These are phyloP conservation scores for Candida vartiovaarae DNA, from an alignment of 805 yeast species.

Conservation along the genomic window DNA sequence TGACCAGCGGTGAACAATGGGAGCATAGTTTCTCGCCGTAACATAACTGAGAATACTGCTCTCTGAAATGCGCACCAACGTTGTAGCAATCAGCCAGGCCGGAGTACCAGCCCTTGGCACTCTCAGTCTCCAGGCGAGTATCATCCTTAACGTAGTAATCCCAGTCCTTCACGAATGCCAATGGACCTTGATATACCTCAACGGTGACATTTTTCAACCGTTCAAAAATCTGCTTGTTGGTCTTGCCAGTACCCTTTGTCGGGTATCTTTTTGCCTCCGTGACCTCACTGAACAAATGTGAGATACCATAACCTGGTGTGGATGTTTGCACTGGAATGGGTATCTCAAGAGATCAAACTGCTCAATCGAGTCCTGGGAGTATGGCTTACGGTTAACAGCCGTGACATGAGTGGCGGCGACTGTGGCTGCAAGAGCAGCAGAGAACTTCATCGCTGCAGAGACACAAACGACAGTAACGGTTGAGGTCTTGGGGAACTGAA, in stretches of 20 bases:
- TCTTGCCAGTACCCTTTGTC: constrained; percentile 32
- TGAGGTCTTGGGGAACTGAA: too few species aligned
- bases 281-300: constrained; percentile 59
- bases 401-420: too few species aligned
- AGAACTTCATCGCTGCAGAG: too few species aligned
- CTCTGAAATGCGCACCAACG: constrained; percentile 39
- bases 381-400: too few species aligned
- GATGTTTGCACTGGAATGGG: constrained; percentile 33
- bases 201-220: constrained; percentile 30
- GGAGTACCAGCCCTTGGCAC: constrained; percentile 32
- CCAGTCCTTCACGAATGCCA: constrained; percentile 47
- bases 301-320: too few species aligned
- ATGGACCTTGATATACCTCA: constrained; percentile 36
- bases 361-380: too few species aligned
- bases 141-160: constrained; percentile 38
- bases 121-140: constrained; percentile 36
- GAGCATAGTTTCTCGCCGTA: constrained; percentile 27
- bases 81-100: constrained; percentile 39
- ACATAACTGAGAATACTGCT: constrained; percentile 35
- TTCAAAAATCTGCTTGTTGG: constrained; percentile 14
- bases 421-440: too few species aligned
- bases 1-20: constrained; percentile 44
- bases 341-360: too few species aligned
- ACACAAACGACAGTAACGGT: too few species aligned
- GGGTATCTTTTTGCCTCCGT: constrained; percentile 80